Evolutionary conservation across 2,329 filamentous ascomycete genomes (phyloP).

Genomic region (Trichophyton schoenleinii): DNA sequence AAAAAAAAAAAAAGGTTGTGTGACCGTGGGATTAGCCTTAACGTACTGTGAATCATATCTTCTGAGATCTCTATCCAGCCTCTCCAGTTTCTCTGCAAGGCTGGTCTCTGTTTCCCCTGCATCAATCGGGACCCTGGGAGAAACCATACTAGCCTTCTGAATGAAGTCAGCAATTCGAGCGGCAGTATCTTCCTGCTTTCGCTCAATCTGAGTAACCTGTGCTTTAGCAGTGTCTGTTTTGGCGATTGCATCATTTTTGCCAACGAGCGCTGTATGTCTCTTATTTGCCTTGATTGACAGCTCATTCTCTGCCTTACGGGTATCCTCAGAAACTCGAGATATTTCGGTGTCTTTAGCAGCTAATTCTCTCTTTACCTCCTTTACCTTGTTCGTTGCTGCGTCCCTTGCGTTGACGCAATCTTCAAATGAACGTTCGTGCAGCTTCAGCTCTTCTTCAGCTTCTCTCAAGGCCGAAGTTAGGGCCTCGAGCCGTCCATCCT

Average conservation of each 20-base stretch:
- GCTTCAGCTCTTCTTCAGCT: constrained; percentile 37
- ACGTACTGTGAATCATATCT: constrained; percentile 41
- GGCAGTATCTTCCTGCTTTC: constrained; percentile 37
- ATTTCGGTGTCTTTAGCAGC: constrained; percentile 25
- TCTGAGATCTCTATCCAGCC: constrained; percentile 47
- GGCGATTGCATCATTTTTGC: constrained; percentile 51
- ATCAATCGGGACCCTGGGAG: constrained; percentile 49
- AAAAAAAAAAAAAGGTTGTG: constrained; percentile 16
- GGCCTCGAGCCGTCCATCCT: constrained; percentile 52
- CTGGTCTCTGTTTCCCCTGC: constrained; percentile 50
- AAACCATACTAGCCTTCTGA: constrained; percentile 43
- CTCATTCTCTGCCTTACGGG: constrained; percentile 42
- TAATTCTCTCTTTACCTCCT: constrained; percentile 25
- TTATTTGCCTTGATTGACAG: constrained; percentile 36
- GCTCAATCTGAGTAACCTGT: constrained; percentile 36
- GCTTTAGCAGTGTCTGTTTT: constrained; percentile 38
- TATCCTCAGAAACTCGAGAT: constrained; percentile 18
- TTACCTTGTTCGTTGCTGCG: constrained; percentile 29
- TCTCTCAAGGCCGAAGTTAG: constrained; percentile 48
- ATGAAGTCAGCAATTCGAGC: constrained; percentile 43
- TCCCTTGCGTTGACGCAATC: constrained; percentile 38
- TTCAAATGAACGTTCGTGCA: constrained; percentile 34
- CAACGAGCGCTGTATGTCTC: constrained; percentile 42
- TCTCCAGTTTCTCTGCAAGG: constrained; percentile 36
- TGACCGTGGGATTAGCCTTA: constrained; percentile 3